Conservation (phyloP, 192 early-diverging fungal species). For the Coemansia sp. region DNA sequence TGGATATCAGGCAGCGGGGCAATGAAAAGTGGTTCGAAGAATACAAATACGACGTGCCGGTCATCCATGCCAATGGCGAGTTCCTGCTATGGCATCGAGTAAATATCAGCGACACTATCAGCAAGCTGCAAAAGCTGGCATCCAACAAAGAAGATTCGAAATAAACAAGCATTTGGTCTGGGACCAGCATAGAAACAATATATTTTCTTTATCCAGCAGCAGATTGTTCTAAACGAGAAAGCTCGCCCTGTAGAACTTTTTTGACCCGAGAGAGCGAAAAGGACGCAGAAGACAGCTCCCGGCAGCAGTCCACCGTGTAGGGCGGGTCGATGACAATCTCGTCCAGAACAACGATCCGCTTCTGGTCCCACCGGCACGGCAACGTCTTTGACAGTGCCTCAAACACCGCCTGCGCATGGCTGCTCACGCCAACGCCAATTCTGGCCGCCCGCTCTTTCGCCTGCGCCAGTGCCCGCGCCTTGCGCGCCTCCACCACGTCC, state of each 20-base stretch:
- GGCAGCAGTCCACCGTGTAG: constrained; percentile 67
- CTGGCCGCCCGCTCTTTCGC: constrained; percentile 37
- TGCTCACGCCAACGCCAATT: constrained; percentile 78
- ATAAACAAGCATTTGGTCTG: too few species aligned
- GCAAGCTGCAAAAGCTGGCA: constrained; percentile 24
- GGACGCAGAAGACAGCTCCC: constrained; percentile 53
- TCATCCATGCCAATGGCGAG: constrained; percentile 44
- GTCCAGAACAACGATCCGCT: constrained; percentile 76
- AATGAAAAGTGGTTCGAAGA: constrained; percentile 50
- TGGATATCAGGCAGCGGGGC: constrained; percentile 43
- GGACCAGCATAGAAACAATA: not conserved
- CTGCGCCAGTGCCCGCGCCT: constrained; percentile 26
- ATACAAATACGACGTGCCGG: constrained; percentile 52
- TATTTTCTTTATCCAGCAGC: not conserved
- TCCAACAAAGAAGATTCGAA: not conserved
- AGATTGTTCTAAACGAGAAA: constrained; percentile 23
- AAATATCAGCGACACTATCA: constrained; percentile 28
- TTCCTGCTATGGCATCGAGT: constrained; percentile 50
- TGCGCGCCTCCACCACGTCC: constrained; percentile 32
- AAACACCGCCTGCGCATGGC: constrained; percentile 73
- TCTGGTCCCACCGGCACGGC: constrained; percentile 75
- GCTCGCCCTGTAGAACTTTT: constrained; percentile 62
- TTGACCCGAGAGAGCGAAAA: constrained; percentile 66
- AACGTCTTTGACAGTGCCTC: constrained; percentile 79
- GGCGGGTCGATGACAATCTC: constrained; percentile 75